These are phyloP conservation scores for Rhizoclosmatium globosum DNA, from an alignment of 192 early-diverging fungal genomes.

Conservation along the genomic window DNA sequence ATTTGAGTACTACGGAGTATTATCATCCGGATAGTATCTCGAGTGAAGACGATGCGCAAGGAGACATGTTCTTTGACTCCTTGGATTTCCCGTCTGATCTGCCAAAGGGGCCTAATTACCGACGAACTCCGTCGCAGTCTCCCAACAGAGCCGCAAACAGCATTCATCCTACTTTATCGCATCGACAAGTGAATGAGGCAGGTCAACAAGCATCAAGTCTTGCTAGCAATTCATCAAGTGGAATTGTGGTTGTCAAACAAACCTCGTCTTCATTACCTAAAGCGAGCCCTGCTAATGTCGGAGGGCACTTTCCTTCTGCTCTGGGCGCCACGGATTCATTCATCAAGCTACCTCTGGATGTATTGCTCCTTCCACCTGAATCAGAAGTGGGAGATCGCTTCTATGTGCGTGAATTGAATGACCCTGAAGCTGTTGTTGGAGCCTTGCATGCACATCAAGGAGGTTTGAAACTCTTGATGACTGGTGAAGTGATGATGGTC, in stretches of 20 bases:
- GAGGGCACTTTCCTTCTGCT: background rate
- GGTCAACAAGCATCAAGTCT: background rate
- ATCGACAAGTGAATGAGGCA: background rate
- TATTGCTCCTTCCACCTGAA: background rate
- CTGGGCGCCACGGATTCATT: background rate
- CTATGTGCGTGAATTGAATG: background rate
- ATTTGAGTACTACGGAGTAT: background rate
- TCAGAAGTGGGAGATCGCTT: background rate
- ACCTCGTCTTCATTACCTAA: background rate
- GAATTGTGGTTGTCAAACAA: background rate
- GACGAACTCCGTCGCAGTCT: background rate
- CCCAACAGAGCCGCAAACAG: background rate
- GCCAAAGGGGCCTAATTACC: background rate
- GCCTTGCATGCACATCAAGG: background rate
- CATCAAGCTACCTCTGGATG: slow-evolving; percentile 24
- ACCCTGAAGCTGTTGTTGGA: slow-evolving; percentile 11
- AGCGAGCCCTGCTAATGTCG: background rate
- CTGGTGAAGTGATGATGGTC: slow-evolving; percentile 68
- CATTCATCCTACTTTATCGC: background rate
- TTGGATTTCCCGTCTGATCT: slow-evolving; percentile 20
- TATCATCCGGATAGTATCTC: slow-evolving; percentile 6
- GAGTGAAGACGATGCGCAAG: background rate
- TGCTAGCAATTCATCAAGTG: background rate
- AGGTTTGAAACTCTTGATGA: slow-evolving; percentile 32
- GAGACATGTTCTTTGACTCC: slow-evolving; percentile 29